Percentiles rank a stretch among this genome's conserved stretches.
Evolutionary conservation across 2,329 filamentous ascomycete genomes (phyloP).

Genomic region (Aspergillus persii): DNA sequence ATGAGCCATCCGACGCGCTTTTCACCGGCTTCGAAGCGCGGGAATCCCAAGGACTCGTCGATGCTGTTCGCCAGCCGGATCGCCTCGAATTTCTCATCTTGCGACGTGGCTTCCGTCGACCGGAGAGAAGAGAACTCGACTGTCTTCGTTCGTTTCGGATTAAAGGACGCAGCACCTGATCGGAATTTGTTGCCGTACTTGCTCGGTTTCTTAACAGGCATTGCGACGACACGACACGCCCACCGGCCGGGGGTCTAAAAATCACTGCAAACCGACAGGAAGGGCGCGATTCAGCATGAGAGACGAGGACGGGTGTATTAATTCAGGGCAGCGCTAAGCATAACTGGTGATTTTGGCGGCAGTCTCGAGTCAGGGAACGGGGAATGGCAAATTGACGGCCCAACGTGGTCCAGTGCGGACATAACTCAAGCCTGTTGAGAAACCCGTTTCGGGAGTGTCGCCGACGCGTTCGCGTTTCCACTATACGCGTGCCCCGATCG

Average conservation of each 20-base stretch:
- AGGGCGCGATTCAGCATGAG: slow-evolving; percentile 24
- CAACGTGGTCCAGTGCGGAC: slow-evolving; percentile 8
- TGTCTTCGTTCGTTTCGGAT: slow-evolving; percentile 64
- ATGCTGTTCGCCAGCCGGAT: slow-evolving; percentile 80
- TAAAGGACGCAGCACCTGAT: slow-evolving; percentile 41
- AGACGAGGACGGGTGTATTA: slow-evolving; percentile 7
- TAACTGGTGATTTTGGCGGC: slow-evolving; percentile 4
- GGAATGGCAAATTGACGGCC: slow-evolving; percentile 6
- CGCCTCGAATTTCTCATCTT: slow-evolving; percentile 89
- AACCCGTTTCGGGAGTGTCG: slow-evolving; percentile 9
- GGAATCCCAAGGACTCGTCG: slow-evolving; percentile 93
- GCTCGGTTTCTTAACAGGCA: slow-evolving; percentile 56
- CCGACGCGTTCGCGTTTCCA: slow-evolving; percentile 38
- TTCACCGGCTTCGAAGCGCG: slow-evolving; percentile 82
- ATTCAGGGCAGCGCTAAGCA: slow-evolving; percentile 9
- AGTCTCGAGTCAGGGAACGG: neutral
- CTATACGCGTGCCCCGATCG: slow-evolving; percentile 26
- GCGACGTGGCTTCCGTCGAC: slow-evolving; percentile 79
- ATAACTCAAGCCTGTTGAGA: slow-evolving; percentile 8
- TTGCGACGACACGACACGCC: slow-evolving; percentile 30
- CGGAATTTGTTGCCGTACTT: slow-evolving; percentile 62
- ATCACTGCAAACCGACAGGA: slow-evolving; percentile 18
- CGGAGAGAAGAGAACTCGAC: slow-evolving; percentile 73
- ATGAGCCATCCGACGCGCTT: slow-evolving; percentile 89
- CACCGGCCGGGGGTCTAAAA: slow-evolving; percentile 22